These are phyloP conservation scores for Singerocomus inundabilis DNA, from an alignment of 1,284 basidiomycete genomes.

Conservation along the genomic window DNA sequence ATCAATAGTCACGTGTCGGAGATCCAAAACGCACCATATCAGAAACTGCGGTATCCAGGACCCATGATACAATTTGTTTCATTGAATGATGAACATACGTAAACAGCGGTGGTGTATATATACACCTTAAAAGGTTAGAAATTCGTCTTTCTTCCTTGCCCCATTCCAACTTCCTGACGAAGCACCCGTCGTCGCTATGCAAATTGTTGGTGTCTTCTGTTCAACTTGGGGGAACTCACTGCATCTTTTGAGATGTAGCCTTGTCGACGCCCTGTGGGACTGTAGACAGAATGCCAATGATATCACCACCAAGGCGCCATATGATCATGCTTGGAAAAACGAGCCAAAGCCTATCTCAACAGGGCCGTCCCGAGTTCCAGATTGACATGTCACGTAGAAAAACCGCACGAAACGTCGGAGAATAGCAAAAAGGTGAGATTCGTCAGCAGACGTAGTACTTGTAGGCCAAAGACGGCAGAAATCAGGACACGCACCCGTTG, in stretches of 20 bases:
- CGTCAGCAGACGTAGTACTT: not conserved
- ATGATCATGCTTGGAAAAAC: conserved; percentile 63
- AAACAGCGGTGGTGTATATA: no score
- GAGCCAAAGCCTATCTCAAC: conserved; percentile 60
- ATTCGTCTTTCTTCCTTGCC: no score
- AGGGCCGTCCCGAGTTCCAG: not conserved
- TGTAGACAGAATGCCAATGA: conserved; percentile 44
- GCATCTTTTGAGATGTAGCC: conserved; percentile 19
- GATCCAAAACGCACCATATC: no score
- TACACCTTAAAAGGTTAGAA: no score
- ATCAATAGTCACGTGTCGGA: no score
- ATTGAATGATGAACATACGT: no score
- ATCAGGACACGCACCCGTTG: conserved; percentile 59
- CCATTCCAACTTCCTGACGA: no score
- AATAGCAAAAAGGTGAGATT: no score
- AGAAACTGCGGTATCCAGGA: no score
- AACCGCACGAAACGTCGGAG: not conserved
- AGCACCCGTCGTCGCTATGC: not conserved
- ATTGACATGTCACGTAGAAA: not conserved
- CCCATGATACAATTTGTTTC: no score
- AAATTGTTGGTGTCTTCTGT: not conserved
- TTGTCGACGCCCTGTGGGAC: conserved; percentile 29
- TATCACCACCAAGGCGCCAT: conserved; percentile 54
- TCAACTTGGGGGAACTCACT: conserved; percentile 10
- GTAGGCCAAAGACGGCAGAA: not conserved